phyloP scores from a whole-genome alignment of 2,329 filamentous ascomycete species.

The Tolypocladium endophyticum region DNA sequence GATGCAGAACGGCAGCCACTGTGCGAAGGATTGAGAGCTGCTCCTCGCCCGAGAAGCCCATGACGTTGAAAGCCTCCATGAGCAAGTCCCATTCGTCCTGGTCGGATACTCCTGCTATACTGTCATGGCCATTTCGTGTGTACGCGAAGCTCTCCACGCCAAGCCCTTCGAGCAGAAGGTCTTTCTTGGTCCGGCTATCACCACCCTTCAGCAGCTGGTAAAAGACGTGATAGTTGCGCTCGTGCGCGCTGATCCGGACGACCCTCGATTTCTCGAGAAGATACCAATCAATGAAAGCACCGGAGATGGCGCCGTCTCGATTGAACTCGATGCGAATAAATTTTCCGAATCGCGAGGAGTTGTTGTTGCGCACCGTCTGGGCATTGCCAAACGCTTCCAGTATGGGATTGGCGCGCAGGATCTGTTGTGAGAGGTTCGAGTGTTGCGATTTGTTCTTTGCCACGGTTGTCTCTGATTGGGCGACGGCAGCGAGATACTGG shows the following conservation, averaged over 20 bases:
- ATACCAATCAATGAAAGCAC: conserved; percentile 98
- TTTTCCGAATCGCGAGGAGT: conserved; percentile 96
- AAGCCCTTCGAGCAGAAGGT: conserved; percentile 64
- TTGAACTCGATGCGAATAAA: conserved; percentile 97
- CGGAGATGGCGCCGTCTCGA: conserved; percentile 77
- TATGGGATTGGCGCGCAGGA: conserved; percentile 90
- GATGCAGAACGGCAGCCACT: conserved; percentile 80
- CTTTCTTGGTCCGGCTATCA: conserved; percentile 58
- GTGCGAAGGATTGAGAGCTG: conserved; percentile 76
- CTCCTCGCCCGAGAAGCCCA: conserved; percentile 83
- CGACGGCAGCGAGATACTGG: conserved; percentile 92
- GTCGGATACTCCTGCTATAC: conserved; percentile 84
- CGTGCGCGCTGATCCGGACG: conserved; percentile 74
- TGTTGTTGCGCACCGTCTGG: conserved; percentile 95
- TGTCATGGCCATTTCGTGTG: conserved; percentile 82
- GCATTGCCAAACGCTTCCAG: conserved; percentile 97
- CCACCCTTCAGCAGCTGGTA: conserved; percentile 90
- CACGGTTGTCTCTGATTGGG: conserved; percentile 63
- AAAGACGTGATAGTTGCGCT: conserved; percentile 95
- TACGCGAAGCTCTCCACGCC: conserved; percentile 85
- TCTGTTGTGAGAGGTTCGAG: conserved; percentile 90
- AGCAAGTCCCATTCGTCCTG: conserved; percentile 79
- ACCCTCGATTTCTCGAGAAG: conserved; percentile 96
- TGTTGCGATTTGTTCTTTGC: conserved; percentile 51
- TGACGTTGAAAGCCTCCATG: conserved; percentile 86